Percentiles rank a stretch among this genome's conserved stretches.
Evolutionary conservation across 2,329 filamentous ascomycete species (phyloP).

Genomic region (Colletotrichum echinochloae): DNA sequence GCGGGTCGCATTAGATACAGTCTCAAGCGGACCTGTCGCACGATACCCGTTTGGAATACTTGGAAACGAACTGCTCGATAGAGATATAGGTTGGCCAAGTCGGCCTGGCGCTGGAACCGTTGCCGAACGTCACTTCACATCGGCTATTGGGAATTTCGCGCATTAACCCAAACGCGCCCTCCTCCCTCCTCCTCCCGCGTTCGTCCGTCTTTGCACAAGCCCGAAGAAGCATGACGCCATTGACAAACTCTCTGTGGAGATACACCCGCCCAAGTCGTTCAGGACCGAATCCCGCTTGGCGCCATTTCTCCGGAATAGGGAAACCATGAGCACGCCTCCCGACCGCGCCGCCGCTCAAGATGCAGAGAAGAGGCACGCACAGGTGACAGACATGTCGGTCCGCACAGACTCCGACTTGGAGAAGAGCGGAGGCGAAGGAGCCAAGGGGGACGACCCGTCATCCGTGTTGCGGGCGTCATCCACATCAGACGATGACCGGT

Average conservation of each 20-base stretch:
- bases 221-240: conserved; percentile 6
- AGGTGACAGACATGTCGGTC: neutral
- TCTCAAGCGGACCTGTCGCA: neutral
- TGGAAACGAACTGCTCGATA: neutral
- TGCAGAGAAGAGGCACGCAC: conserved; percentile 1
- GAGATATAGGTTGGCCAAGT: neutral
- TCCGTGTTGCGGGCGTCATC: neutral
- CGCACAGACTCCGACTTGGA: conserved; percentile 1
- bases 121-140: neutral
- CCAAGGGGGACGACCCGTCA: neutral
- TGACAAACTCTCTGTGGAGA: conserved; percentile 2
- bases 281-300: conserved; percentile 10
- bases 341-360: neutral
- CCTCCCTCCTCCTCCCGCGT: too few relatives aligned
- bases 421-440: neutral
- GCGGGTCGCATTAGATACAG: neutral
- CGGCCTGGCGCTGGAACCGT: neutral
- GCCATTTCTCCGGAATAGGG: conserved; percentile 3
- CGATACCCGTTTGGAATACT: neutral
- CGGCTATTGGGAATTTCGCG: neutral
- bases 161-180: neutral
- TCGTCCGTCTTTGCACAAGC: neutral
- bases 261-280: conserved; percentile 1
- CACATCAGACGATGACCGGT: conserved; percentile 4
- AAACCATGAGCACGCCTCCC: conserved; percentile 4